Conservation (phyloP, 352 stramenopile genomes). For the Pythium brachiatum region DNA sequence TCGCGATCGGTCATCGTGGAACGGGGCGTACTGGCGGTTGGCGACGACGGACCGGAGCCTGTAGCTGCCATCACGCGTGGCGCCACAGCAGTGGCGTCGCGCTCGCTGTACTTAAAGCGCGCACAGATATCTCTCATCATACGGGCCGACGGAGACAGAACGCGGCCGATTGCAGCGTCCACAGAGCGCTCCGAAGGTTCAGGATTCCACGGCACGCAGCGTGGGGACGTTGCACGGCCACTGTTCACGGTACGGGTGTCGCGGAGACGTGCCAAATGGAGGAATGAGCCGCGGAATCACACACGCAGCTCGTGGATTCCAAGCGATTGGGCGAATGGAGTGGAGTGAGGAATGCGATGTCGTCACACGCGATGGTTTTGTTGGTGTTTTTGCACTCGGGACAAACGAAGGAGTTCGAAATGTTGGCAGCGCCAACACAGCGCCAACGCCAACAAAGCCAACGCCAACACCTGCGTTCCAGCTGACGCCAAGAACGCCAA, state of each 20-base stretch:
- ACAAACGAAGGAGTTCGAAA: not conserved
- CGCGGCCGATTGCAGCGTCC: constrained; percentile 11
- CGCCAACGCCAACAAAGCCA: constrained; percentile 1
- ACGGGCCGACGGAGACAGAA: constrained; percentile 1
- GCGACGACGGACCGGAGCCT: not conserved
- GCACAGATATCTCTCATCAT: constrained; percentile 45
- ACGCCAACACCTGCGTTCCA: not conserved
- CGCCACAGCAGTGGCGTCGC: constrained; percentile 3
- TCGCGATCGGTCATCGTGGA: constrained; percentile 19
- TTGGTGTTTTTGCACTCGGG: not conserved
- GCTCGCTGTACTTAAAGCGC: constrained; percentile 73
- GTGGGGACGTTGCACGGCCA: not conserved
- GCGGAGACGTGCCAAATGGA: not conserved
- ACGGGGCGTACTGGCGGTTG: constrained; percentile 9
- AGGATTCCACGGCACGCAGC: not conserved
- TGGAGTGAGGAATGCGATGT: not conserved
- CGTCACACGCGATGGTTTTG: not conserved
- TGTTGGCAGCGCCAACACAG: not conserved
- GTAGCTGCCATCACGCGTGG: not conserved
- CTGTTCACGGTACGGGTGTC: not conserved
- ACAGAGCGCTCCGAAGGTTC: not conserved
- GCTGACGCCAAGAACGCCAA: not conserved
- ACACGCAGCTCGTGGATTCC: not conserved
- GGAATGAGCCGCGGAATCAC: not conserved
- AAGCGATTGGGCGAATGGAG: not conserved